phyloP scores from a whole-genome alignment of 2,329 filamentous ascomycete species.

The Aureobasidium subglaciale region DNA sequence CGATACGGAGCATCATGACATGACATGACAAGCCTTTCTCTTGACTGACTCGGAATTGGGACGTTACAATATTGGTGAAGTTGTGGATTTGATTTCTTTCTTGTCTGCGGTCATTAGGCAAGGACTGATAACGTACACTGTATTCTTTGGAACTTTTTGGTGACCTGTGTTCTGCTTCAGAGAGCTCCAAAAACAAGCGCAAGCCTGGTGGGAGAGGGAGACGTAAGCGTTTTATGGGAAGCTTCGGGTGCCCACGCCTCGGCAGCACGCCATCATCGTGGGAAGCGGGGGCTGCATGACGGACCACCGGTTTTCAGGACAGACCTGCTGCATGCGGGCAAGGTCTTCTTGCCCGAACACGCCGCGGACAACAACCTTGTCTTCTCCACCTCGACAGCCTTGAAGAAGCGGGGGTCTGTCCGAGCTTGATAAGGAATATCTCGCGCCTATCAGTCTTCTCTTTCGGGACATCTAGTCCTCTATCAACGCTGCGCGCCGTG shows the following conservation, averaged over 20 bases:
- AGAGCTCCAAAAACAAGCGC: slow-evolving; percentile 1
- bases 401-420: neutral
- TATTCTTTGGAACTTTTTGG: neutral
- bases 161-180: neutral
- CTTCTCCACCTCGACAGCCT: neutral
- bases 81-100: neutral
- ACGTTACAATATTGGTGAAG: neutral
- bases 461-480: neutral
- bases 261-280: slow-evolving; percentile 1
- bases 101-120: neutral
- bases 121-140: neutral
- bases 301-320: too few relatives aligned
- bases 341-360: neutral
- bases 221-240: slow-evolving; percentile 3
- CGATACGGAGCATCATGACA: neutral
- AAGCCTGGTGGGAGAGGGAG: neutral
- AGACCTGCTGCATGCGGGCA: neutral
- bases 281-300: slow-evolving; percentile 1
- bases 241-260: neutral
- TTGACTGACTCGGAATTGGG: neutral
- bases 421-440: neutral
- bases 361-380: neutral
- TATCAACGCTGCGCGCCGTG: neutral
- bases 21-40: neutral
- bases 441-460: neutral